phyloP scores from a whole-genome alignment of 306 rosid species.

The Boehmeria nivea region DNA sequence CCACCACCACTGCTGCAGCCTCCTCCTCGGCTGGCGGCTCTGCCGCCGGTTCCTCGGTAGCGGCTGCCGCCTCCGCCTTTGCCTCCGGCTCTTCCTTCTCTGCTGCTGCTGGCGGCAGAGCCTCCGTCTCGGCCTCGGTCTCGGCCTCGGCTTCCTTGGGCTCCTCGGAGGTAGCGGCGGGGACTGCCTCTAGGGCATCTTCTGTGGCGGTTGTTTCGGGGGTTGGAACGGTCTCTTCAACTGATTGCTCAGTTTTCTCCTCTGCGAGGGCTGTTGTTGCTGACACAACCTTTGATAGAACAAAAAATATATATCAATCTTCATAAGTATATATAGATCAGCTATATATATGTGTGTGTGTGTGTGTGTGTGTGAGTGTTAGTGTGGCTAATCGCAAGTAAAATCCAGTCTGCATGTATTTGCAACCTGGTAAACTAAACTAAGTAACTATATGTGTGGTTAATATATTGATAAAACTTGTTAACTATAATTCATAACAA shows the following conservation, averaged over 20 bases:
- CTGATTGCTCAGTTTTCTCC: constrained; percentile 32
- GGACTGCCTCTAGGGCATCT: constrained; percentile 24
- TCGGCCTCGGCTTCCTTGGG: constrained; percentile 31
- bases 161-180: constrained; percentile 17
- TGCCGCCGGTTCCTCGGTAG: not conserved
- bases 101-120: not conserved
- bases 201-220: constrained; percentile 15
- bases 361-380: no score
- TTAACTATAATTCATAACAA: no score
- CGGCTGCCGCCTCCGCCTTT: no score
- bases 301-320: not conserved
- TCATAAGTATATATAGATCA: not conserved
- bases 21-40: constrained; percentile 25
- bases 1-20: constrained; percentile 17
- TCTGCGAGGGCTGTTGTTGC: constrained; percentile 47
- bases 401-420: no score
- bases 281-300: constrained; percentile 45
- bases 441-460: no score
- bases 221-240: constrained; percentile 31
- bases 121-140: no score
- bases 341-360: no score
- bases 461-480: no score
- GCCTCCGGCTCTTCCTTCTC: no score
- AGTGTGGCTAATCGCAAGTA: not conserved
- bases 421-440: not conserved